Evolutionary conservation across 2,329 filamentous ascomycete species (phyloP), one percentile per base, ranked within the genome.

Genomic region (Plenodomus tracheiphilus): DNA sequence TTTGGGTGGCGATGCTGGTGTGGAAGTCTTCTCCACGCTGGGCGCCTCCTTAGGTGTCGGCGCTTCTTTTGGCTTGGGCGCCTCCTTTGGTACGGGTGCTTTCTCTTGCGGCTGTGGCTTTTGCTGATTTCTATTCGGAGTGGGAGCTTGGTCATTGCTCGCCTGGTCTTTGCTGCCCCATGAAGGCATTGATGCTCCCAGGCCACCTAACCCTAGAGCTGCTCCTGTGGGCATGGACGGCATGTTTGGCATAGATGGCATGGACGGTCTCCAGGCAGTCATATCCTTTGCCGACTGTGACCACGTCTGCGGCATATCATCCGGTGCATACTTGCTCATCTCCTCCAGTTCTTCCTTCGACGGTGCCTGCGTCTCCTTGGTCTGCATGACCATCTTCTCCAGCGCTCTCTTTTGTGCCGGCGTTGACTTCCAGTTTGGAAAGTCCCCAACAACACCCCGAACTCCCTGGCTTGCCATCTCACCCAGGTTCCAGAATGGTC

Each of bases 381-480:
- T 62, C 47, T 72, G 69, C 61, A 65, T 68, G 7, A 71, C 59
- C 69, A 72, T 71, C 53, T 72, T 72, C 39, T 71, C 69, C 39
- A 73, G 43, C 3, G 69, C 62, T 41, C 62, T 69, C 49, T 68
- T 69, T 22, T 73, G 70, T n/a, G 63, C 49, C 7, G 64, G 57
- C 2, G 66, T 64, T 1, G 67, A 64, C 20, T 65, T 65, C 67
- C 68, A 70, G 35, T 69, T 65, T 1, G 69, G 70, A 43, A 70
- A 63, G 42, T 73, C 69, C 1, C 70, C 69, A 17, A 69, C 46
- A 1, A 71, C 61, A 9, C 61, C 55, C 42, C 62, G 54, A 1
- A 73, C 68, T 25, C 70, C 70, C 1, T 71, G 57, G 41, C 65
- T 66, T 28, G 68, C 68, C 66, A 72, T 69, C 34, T 73, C 48